These are phyloP conservation scores for Fusarium albidum DNA, from an alignment of 2,329 filamentous ascomycete genomes.

Conservation along the genomic window DNA sequence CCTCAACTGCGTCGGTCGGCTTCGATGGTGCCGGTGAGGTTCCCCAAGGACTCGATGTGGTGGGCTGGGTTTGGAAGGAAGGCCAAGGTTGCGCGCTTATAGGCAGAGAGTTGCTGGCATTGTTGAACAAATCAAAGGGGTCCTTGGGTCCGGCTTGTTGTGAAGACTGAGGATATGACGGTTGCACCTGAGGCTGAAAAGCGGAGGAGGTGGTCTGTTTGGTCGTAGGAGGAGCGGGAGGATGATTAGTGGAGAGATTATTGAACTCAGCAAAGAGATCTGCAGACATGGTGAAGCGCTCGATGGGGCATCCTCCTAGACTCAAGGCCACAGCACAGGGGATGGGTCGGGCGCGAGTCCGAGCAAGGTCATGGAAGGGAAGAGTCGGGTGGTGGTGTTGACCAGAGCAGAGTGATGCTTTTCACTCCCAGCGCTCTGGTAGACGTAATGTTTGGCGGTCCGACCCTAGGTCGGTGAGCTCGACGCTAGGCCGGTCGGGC, in stretches of 20 bases:
- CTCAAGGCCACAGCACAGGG: slow-evolving; percentile 13
- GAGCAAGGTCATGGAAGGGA: neutral
- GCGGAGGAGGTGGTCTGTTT: slow-evolving; percentile 19
- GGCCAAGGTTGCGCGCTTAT: slow-evolving; percentile 43
- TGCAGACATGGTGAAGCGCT: slow-evolving; percentile 62
- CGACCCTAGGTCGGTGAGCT: slow-evolving; percentile 25
- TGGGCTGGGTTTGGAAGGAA: slow-evolving; percentile 38
- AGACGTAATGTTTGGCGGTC: slow-evolving; percentile 21
- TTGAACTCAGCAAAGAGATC: slow-evolving; percentile 72
- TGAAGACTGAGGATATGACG: slow-evolving; percentile 16
- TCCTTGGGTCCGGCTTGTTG: slow-evolving; percentile 37
- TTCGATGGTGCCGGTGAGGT: slow-evolving; percentile 21
- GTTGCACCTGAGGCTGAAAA: slow-evolving; percentile 22
- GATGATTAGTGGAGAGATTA: slow-evolving; percentile 51
- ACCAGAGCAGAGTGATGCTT: slow-evolving; percentile 11
- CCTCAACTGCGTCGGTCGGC: slow-evolving; percentile 43
- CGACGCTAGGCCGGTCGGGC: neutral
- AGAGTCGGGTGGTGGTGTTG: slow-evolving; percentile 1
- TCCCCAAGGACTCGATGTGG: slow-evolving; percentile 30
- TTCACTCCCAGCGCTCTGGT: neutral
- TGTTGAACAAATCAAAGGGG: slow-evolving; percentile 37
- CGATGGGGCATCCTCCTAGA: slow-evolving; percentile 23
- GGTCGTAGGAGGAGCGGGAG: slow-evolving; percentile 37
- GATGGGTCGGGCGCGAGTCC: neutral
- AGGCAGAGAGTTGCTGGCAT: slow-evolving; percentile 21